Percentiles rank a stretch among this genome's conserved stretches.
Conservation (phyloP, 805 yeast species). For the Candida peoriensis region DNA sequence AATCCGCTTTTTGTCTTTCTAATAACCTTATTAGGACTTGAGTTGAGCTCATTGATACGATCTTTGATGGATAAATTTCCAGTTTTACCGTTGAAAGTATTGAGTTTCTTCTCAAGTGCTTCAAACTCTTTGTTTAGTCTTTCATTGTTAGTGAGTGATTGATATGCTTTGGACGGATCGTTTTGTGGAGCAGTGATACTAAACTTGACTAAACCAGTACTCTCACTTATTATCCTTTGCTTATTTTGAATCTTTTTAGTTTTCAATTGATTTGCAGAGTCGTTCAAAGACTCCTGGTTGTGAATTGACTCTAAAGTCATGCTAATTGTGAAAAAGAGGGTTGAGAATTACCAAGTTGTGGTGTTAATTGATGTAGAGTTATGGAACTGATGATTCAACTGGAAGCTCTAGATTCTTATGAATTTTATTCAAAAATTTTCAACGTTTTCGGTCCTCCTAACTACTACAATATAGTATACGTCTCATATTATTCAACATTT, state of each 20-base stretch:
- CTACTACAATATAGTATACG: too few species aligned
- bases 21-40: neutral
- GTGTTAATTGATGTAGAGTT: too few species aligned
- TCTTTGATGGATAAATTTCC: too few species aligned
- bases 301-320: constrained; percentile 8
- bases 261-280: constrained; percentile 1
- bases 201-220: constrained; percentile 47
- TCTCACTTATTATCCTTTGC: constrained; percentile 41
- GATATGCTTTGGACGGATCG: constrained; percentile 9
- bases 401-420: too few species aligned
- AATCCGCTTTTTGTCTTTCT: constrained; percentile 7
- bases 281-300: neutral
- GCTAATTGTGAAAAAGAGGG: neutral
- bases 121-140: constrained; percentile 14
- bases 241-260: constrained; percentile 13
- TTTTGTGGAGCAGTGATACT: constrained; percentile 11
- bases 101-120: constrained; percentile 7
- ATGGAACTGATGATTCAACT: too few species aligned
- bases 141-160: too few species aligned
- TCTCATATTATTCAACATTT: too few species aligned
- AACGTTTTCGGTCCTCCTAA: too few species aligned
- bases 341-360: too few species aligned
- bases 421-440: too few species aligned
- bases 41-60: neutral
- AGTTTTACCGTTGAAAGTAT: too few species aligned